Base-by-base conservation (phyloP, 1,284 basidiomycete genomes). In the Irpex lacteus region DNA sequence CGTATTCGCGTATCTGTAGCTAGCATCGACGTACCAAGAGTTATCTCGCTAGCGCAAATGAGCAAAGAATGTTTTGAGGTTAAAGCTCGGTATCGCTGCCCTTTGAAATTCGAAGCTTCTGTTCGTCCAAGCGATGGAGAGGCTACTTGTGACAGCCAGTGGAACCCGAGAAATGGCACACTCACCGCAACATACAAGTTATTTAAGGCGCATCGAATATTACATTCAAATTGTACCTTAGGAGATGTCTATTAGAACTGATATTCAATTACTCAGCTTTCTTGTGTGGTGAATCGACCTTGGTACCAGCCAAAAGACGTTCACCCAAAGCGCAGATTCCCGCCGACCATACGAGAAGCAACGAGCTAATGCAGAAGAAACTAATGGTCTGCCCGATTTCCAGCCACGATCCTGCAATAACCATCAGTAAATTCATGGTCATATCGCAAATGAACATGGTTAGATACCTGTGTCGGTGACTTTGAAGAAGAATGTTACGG, bases 341-440 rank as follows among this genome's bases (percentile, higher is more conserved):
- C 40, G 88, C 89, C 1, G 92, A 91, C 85, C 91, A 95, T 32
- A 93, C 81, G 59, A 93, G 80, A 60, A 96, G 77, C 54, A 95
- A 75, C 2, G 92, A 95, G 0, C 91, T 86, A 69, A 95, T 93
- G 70, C 90, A 91, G 75, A 95, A 96, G 76, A 95, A 94, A 62
- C 86, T 93, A 71, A 96, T 95, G 0, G 90, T 90, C 74, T 94
- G 91, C 4, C 94, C 94, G 63, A 95, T 96, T 72, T 96, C 92
- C 61, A 96, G 78, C 95, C 94, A 96, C 5, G 91, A 94, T 0
- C 90, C 90, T 82, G 37, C 52, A n/a, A 18, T 21, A 62, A 37
- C 26, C 32, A 47, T 26, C 21, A n/a, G 26, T 68, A 8, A 59
- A 63, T 36, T 18, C 34, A 47, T 38, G 26, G 34, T n/a, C 18